phyloP scores from a whole-genome alignment of 2,329 filamentous ascomycete genomes.

The Waltergamsia citrina region DNA sequence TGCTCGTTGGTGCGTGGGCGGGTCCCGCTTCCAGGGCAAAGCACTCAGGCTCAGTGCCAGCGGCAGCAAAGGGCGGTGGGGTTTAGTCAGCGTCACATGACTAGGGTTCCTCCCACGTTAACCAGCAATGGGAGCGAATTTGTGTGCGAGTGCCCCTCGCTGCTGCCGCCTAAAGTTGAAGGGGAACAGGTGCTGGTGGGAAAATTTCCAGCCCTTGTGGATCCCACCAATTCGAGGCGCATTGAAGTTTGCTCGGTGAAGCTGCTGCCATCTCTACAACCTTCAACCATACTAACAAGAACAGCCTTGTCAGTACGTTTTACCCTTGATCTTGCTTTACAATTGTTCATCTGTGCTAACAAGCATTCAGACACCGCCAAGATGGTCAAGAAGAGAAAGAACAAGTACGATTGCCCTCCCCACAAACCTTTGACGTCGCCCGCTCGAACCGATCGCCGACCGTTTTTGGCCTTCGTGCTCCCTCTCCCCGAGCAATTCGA shows the following conservation, averaged over 20 bases:
- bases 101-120: constrained; percentile 5
- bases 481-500: constrained; percentile 1
- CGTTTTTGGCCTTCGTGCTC: constrained; percentile 1
- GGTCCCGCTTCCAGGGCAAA: too few species aligned
- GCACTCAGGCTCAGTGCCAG: too few species aligned
- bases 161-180: neutral
- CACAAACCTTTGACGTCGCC: constrained; percentile 4
- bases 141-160: neutral
- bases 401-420: constrained; percentile 41
- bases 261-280: constrained; percentile 8
- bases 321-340: constrained; percentile 9
- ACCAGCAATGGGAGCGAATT: too few species aligned
- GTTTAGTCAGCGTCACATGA: constrained; percentile 4
- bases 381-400: constrained; percentile 67
- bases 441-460: neutral
- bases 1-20: constrained; percentile 1
- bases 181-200: constrained; percentile 1
- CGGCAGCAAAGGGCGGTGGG: too few species aligned
- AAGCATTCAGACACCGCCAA: constrained; percentile 43
- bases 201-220: constrained; percentile 13
- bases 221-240: constrained; percentile 10
- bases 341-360: constrained; percentile 17
- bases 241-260: constrained; percentile 6
- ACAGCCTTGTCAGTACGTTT: constrained; percentile 14
- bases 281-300: constrained; percentile 16